Percentiles rank a stretch among this genome's conserved stretches.
Evolutionary conservation across 2,329 filamentous ascomycete genomes (phyloP).

Genomic region (Trichoderma koningiopsis): DNA sequence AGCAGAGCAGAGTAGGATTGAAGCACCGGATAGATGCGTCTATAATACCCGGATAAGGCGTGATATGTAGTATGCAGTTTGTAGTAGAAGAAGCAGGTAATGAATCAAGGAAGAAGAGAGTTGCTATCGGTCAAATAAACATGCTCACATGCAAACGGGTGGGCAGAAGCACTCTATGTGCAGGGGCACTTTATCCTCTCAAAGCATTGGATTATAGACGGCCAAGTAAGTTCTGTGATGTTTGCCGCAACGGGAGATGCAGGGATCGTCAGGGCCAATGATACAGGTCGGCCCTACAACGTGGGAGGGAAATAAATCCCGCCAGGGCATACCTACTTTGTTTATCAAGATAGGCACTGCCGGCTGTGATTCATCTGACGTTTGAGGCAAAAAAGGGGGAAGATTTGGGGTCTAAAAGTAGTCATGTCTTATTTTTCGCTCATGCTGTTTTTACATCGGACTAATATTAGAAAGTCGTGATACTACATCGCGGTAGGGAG

Average conservation of each 20-base stretch:
- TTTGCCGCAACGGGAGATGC: constrained; percentile 14
- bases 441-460: neutral
- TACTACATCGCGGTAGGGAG: neutral
- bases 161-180: neutral
- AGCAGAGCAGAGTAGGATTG: constrained; percentile 15
- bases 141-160: neutral
- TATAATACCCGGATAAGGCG: constrained; percentile 17
- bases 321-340: neutral
- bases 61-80: neutral
- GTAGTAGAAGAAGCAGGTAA: neutral
- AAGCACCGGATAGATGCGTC: neutral
- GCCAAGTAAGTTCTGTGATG: neutral
- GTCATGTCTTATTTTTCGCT: neutral
- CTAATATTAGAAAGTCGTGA: neutral
- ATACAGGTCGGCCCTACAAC: constrained; percentile 17
- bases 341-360: neutral
- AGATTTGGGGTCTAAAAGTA: neutral
- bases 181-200: neutral
- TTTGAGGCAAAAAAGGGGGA: neutral
- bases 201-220: neutral
- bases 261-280: constrained; percentile 27
- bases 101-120: neutral
- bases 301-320: constrained; percentile 9
- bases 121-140: neutral
- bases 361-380: neutral